phyloP scores from a whole-genome alignment of 768 basidiomycete species.

The Boletus insuetus region DNA sequence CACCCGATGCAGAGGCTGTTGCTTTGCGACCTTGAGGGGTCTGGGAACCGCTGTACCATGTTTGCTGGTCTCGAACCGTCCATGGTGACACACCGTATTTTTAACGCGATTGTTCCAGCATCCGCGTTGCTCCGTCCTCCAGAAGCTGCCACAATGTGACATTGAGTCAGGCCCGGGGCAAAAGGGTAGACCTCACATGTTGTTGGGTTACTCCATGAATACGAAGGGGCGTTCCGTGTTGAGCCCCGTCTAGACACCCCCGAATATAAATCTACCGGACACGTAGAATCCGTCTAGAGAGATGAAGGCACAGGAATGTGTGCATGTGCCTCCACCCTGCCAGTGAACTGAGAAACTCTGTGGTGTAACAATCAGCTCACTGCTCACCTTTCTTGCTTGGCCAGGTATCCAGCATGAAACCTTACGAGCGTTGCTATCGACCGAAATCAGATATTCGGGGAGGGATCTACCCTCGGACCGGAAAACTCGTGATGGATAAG shows the following conservation, averaged over 20 bases:
- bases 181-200: constrained; percentile 33
- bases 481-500: too few relatives aligned
- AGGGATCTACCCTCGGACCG: too few relatives aligned
- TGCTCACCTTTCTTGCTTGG: too few relatives aligned
- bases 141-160: not conserved
- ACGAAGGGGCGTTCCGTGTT: constrained; percentile 58
- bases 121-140: constrained; percentile 19
- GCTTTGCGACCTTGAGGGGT: constrained; percentile 34
- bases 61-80: constrained; percentile 37
- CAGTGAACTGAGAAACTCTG: too few relatives aligned
- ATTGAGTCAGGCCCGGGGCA: not conserved
- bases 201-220: constrained; percentile 44
- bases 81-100: constrained; percentile 40
- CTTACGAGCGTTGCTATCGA: too few relatives aligned
- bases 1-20: constrained; percentile 38
- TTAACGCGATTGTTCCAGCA: constrained; percentile 25
- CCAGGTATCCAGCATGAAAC: too few relatives aligned
- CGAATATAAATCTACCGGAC: constrained; percentile 49
- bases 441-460: too few relatives aligned
- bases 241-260: constrained; percentile 48
- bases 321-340: constrained; percentile 35
- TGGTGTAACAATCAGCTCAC: too few relatives aligned
- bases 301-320: constrained; percentile 59
- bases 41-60: constrained; percentile 39
- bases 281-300: constrained; percentile 62